Conservation (phyloP, 1,284 basidiomycete genomes). For the Austropuccinia psidii region DNA sequence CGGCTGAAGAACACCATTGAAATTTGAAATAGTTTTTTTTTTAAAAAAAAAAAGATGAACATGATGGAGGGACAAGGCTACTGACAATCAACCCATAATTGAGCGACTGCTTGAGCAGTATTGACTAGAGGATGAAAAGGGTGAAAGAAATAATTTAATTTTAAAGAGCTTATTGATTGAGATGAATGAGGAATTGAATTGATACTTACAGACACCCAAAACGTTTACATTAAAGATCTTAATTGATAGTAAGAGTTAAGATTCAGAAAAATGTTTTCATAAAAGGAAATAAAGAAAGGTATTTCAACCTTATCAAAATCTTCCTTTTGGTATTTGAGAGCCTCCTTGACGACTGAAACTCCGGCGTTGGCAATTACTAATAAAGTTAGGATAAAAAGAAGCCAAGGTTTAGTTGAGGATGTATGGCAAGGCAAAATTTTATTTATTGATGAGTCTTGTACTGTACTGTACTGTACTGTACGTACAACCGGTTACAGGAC, state of each 20-base stretch:
- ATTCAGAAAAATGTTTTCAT: background rate
- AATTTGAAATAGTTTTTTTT: background rate
- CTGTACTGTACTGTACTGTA: no score
- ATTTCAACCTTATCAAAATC: conserved; percentile 40
- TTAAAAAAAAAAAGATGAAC: background rate
- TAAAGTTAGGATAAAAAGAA: conserved; percentile 28
- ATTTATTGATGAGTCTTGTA: no score
- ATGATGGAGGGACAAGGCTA: background rate
- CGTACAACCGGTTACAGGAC: conserved; percentile 21
- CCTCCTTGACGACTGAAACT: conserved; percentile 8
- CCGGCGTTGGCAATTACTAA: conserved; percentile 43
- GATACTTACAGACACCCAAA: conserved; percentile 43
- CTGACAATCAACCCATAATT: conserved; percentile 45
- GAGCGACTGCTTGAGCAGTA: conserved; percentile 45
- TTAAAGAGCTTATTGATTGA: background rate
- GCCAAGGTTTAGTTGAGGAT: no score
- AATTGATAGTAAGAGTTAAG: conserved; percentile 39
- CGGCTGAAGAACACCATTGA: conserved; percentile 30
- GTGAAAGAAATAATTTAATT: background rate
- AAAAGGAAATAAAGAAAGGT: conserved; percentile 43
- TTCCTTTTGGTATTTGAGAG: conserved; percentile 28
- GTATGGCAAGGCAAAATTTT: no score
- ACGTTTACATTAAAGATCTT: conserved; percentile 47
- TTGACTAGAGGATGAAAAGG: conserved; percentile 41
- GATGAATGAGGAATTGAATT: background rate